Evolutionary conservation across 2,329 filamentous ascomycete species (phyloP), one percentile per base, ranked within the genome.

Genomic region (Pseudocercospora vitis): DNA sequence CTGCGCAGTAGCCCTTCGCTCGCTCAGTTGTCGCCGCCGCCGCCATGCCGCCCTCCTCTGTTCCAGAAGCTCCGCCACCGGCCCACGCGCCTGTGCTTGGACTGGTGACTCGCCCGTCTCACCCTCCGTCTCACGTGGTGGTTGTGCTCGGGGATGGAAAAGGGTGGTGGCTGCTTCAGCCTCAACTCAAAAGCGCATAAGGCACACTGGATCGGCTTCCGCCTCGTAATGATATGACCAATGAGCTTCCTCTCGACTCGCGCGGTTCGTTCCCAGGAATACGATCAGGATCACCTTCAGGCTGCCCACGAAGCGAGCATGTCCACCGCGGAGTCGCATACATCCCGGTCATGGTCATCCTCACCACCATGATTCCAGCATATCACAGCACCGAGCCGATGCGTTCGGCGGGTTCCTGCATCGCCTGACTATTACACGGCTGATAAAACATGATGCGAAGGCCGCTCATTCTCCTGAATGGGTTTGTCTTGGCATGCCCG

Each of bases 401-500:
- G 3, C 12, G n/a, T n/a, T n/a, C n/a, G 9, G 40, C 40, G 40
- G 40, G 40, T 45, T 29, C 40, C 40, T 45, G 40, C 40, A 28
- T 7, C 23, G 40, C 40, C 14, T 7, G 40, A n/a, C n/a, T 19
- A 24, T 16, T 29, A 29, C 18, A 16, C 23, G n/a, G n/a, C 40
- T 18, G 9, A 26, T n/a, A 45, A n/a, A 29, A 28, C 23, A 29
- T 8, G 21, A 19, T 29, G 40, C 40, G 40, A 26, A 6, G 9
- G 8, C 18, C 39, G 39, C 39, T 44, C 21, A 23, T 24, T 44
- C 39, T 24, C 24, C 24, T 45, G 7, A 16, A 18, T 24, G 23
- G 40, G 2, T 28, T 24, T 45, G 40, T 45, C 40, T 45, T 26
- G 40, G 40, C 40, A 26, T n/a, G 40, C 21, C 40, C 40, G 21